Percentiles rank a stretch among this genome's conserved stretches.
phyloP scores from a whole-genome alignment of 106 monocot species.

The Dendrobium catenatum region DNA sequence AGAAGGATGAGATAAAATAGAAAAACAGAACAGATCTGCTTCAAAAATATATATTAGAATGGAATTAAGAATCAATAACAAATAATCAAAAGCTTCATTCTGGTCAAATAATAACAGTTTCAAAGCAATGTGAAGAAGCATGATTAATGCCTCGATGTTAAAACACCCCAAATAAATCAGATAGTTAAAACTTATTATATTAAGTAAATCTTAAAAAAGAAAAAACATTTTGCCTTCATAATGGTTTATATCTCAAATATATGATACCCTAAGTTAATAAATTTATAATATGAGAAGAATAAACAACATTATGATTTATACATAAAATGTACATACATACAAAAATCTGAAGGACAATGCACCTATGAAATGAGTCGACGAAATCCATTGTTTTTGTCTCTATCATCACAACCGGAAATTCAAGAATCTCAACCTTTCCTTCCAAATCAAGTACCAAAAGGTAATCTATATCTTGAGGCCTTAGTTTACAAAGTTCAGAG shows the following conservation, averaged over 20 bases:
- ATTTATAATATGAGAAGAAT: background rate
- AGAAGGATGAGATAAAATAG: background rate
- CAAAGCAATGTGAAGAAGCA: background rate
- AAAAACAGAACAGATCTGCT: background rate
- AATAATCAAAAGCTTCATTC: background rate
- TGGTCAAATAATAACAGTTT: background rate
- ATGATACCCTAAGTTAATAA: background rate
- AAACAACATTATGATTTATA: background rate
- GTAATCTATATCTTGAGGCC: conserved; percentile 51
- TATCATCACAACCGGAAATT: conserved; percentile 95
- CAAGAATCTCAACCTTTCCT: conserved; percentile 94
- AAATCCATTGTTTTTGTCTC: conserved; percentile 59
- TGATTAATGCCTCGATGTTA: background rate
- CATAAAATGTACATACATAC: background rate
- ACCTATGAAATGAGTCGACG: conserved; percentile 92
- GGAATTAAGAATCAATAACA: background rate
- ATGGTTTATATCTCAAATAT: background rate
- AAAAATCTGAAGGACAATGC: background rate
- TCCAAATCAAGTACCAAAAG: conserved; percentile 91
- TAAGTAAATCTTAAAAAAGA: background rate
- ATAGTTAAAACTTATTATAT: background rate
- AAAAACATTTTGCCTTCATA: background rate
- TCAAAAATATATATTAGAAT: background rate
- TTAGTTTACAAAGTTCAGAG: conserved; percentile 17
- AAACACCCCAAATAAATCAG: background rate